phyloP scores from a whole-genome alignment of 805 yeast species.

The Ogataea degrootiae region DNA sequence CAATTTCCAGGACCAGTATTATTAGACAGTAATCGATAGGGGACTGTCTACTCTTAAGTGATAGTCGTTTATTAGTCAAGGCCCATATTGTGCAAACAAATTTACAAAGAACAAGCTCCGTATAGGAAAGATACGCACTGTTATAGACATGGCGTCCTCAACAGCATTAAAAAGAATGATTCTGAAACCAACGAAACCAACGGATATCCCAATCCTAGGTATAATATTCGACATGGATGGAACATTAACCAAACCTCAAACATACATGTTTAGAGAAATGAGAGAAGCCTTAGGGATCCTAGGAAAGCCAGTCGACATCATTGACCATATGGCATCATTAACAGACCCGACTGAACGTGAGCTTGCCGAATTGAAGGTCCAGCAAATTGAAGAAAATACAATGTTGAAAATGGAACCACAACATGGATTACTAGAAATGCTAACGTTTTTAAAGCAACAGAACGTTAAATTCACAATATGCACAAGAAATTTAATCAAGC shows the following conservation, averaged over 20 bases:
- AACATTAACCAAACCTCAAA: conserved; percentile 62
- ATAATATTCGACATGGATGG: conserved; percentile 80
- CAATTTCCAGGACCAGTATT: too few species aligned
- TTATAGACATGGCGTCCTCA: neutral
- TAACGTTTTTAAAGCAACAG: conserved; percentile 27
- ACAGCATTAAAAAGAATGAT: conserved; percentile 13
- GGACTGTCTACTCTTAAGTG: too few species aligned
- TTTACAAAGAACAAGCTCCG: too few species aligned
- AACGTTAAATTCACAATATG: conserved; percentile 50
- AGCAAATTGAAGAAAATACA: conserved; percentile 54
- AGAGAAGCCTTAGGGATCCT: conserved; percentile 50
- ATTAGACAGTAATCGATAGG: too few species aligned
- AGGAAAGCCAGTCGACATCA: conserved; percentile 43
- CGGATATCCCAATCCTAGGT: conserved; percentile 34
- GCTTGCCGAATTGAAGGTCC: conserved; percentile 42
- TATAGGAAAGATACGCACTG: too few species aligned
- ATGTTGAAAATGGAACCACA: conserved; percentile 55
- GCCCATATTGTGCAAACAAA: too few species aligned
- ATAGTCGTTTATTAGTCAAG: too few species aligned
- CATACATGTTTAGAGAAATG: conserved; percentile 46
- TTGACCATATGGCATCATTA: conserved; percentile 44
- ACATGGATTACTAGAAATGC: conserved; percentile 40
- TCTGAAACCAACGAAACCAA: conserved; percentile 14
- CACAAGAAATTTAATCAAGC: conserved; percentile 52
- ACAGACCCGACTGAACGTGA: conserved; percentile 34